Base-by-base conservation (phyloP, 2,329 filamentous ascomycete genomes). In the Penicillium sp. region DNA sequence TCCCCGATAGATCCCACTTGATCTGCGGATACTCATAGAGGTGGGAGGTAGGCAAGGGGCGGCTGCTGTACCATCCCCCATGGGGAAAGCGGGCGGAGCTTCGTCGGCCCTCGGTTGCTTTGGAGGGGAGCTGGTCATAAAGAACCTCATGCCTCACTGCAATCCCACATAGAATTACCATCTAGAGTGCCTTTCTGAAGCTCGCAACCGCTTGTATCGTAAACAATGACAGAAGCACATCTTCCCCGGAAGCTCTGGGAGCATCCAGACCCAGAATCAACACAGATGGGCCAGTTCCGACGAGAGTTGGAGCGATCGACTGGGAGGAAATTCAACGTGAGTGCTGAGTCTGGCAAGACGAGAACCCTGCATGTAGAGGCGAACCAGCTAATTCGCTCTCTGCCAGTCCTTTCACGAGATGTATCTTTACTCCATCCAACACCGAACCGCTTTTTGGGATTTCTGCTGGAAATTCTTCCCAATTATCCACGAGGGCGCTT, bases 361-460 rank as follows among this genome's bases (percentile, higher is more conserved):
- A 33, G 8, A 43, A 4, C n/a, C 10, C 19, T 43, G 19, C 19
- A 7, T 35, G n/a, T 10, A 26, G 13, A 19, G 4, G 16, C n/a
- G 26, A 42, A 37, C 38, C 58, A 37, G 61, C 49, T 14, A 8
- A 30, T 26, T 3, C 16, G 11, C 16, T 33, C 26, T 8, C 2
- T n/a, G 6, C 22, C 16, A 68, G 66, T 30, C 58, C 3, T 95
- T 89, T 73, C 76, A 84, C 55, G 87, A 92, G 16, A 80, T 96
- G 6, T 88, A 93, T 72, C 75, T 82, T 59, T 95, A 86, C 82
- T 92, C 90, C 26, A 81, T 89, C 62, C 75, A 82, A 16, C 80
- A 85, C 37, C 85, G 87, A 38, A 75, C 81, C 10, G 81, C 85
- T 49, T 93, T 93, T 78, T 93, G 85, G 81, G 80, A 81, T 6